Evolutionary conservation across 2,329 filamentous ascomycete genomes (phyloP).

Genomic region (Colletotrichum orbiculare): DNA sequence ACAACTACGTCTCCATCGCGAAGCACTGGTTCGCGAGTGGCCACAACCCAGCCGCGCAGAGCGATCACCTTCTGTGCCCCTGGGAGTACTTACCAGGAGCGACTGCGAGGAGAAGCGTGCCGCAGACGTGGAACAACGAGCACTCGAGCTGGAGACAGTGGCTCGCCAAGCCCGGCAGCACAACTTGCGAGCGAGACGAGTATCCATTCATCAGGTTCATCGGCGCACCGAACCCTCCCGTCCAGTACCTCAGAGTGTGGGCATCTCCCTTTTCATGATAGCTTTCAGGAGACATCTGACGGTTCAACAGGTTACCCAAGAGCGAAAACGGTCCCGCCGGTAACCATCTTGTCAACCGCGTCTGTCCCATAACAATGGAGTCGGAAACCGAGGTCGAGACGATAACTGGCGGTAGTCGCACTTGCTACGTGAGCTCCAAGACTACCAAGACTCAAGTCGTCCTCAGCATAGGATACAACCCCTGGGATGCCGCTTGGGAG

Average conservation of each 20-base stretch:
- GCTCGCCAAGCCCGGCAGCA: not conserved
- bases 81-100: not conserved
- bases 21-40: slow-evolving; percentile 3
- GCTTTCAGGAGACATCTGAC: not conserved
- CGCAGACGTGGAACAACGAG: not conserved
- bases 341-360: not conserved
- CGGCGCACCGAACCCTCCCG: not conserved
- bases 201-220: slow-evolving; percentile 5
- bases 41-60: not conserved
- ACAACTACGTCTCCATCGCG: slow-evolving; percentile 4
- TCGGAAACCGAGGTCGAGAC: not conserved
- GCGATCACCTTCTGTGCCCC: slow-evolving; percentile 1
- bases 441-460: slow-evolving; percentile 9
- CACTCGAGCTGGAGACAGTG: slow-evolving; percentile 1
- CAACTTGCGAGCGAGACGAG: slow-evolving; percentile 4
- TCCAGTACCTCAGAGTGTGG: not conserved
- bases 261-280: not conserved
- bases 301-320: not conserved
- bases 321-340: not conserved
- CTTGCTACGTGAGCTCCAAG: slow-evolving; percentile 5
- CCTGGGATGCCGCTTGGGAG: not conserved
- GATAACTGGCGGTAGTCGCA: slow-evolving; percentile 1
- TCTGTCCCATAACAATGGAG: not conserved
- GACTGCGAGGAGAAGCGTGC: not conserved
- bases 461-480: slow-evolving; percentile 1